A percentile compares a stretch with the other conserved stretches of the same genome.
These are phyloP conservation scores for Plantago coronopus DNA, from an alignment of 305 asterid genomes.

Conservation along the genomic window DNA sequence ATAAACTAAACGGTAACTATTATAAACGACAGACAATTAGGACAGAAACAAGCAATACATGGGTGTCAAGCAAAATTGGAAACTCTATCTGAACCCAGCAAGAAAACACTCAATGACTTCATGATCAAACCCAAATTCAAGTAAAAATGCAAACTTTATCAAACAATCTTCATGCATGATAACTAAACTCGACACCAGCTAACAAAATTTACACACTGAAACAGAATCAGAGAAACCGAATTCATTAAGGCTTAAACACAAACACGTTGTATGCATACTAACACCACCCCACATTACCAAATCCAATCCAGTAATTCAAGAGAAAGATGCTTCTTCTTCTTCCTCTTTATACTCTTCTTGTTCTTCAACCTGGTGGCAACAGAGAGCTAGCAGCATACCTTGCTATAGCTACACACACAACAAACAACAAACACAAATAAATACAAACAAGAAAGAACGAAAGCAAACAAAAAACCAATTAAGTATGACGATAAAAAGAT, in stretches of 20 bases:
- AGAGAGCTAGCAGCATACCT: too few species aligned
- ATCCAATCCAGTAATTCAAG: background rate
- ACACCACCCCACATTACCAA: background rate
- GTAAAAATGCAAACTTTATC: conserved; percentile 20
- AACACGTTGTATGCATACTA: conserved; percentile 47
- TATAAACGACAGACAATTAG: conserved; percentile 3
- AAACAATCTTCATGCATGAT: conserved; percentile 3
- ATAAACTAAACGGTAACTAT: conserved; percentile 55
- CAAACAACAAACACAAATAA: too few species aligned
- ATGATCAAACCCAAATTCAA: background rate
- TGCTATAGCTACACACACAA: too few species aligned
- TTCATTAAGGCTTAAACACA: conserved; percentile 18
- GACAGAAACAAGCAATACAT: conserved; percentile 13
- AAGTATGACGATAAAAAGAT: too few species aligned
- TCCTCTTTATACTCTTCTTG: too few species aligned
- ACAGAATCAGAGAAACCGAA: background rate
- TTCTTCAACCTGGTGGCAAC: too few species aligned
- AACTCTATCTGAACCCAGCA: conserved; percentile 13
- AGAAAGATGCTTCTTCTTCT: background rate
- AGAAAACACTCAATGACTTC: background rate
- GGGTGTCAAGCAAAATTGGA: too few species aligned
- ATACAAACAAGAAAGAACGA: too few species aligned
- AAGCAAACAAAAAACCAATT: too few species aligned
- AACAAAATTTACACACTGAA: background rate
- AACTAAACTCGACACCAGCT: background rate